Conservation (phyloP, 2,329 filamentous ascomycete species). For the Aspergillus tamarii region DNA sequence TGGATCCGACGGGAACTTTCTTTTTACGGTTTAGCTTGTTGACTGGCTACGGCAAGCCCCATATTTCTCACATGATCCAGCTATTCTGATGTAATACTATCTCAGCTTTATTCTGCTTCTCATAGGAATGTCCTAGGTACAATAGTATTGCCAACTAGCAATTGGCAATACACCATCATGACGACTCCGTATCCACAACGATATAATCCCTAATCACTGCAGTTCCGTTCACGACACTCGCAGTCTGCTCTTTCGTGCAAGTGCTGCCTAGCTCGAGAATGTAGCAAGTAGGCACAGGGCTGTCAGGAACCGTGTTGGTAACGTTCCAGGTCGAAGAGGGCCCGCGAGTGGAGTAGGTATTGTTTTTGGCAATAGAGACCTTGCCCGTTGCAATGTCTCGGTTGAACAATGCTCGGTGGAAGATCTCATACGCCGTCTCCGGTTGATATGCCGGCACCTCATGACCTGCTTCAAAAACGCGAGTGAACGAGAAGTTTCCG, state of each 20-base stretch:
- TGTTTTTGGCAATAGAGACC: slow-evolving; percentile 38
- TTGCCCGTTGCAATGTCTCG: slow-evolving; percentile 60
- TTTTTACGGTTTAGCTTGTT: not conserved
- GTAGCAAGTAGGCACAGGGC: slow-evolving; percentile 50
- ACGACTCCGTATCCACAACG: slow-evolving; percentile 36
- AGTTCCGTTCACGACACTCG: slow-evolving; percentile 47
- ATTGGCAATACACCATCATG: not conserved
- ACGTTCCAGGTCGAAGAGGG: slow-evolving; percentile 47
- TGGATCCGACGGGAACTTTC: not conserved
- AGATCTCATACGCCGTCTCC: slow-evolving; percentile 58
- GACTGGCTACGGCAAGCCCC: not conserved
- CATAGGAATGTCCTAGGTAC: not conserved
- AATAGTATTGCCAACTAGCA: too few relatives aligned
- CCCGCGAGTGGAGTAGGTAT: slow-evolving; percentile 44
- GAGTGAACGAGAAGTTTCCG: slow-evolving; percentile 53
- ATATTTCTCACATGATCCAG: not conserved
- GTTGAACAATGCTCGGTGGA: slow-evolving; percentile 55
- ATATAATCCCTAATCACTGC: slow-evolving; percentile 53
- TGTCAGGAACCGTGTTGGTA: slow-evolving; percentile 48
- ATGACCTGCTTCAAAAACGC: slow-evolving; percentile 54
- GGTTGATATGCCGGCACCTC: slow-evolving; percentile 59
- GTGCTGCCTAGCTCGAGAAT: slow-evolving; percentile 40
- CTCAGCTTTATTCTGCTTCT: not conserved
- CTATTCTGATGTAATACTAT: not conserved
- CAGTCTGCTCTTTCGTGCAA: slow-evolving; percentile 51